phyloP scores from a whole-genome alignment of 2,329 filamentous ascomycete genomes.

The Elsinoe fawcettii region DNA sequence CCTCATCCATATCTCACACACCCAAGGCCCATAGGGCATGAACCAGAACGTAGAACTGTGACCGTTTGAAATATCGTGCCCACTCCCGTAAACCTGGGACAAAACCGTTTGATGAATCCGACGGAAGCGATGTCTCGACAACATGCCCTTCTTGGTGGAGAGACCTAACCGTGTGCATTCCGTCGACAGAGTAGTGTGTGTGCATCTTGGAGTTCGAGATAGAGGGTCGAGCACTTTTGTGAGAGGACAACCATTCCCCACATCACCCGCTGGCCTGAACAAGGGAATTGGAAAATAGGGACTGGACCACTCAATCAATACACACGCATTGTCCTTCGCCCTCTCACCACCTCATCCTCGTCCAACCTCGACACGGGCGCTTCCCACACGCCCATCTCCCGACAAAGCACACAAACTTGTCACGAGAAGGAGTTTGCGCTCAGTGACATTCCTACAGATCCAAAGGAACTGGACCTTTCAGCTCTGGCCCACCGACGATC shows the following conservation, averaged over 20 bases:
- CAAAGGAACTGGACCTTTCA: neutral
- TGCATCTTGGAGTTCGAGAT: slow-evolving; percentile 1
- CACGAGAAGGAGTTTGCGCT: slow-evolving; percentile 5
- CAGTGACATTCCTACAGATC: neutral
- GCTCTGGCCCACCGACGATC: slow-evolving; percentile 14
- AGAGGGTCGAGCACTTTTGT: neutral
- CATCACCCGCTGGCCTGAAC: slow-evolving; percentile 1
- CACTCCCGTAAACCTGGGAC: slow-evolving; percentile 8
- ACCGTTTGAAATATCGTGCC: slow-evolving; percentile 12
- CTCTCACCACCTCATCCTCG: neutral
- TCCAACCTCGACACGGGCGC: slow-evolving; percentile 2
- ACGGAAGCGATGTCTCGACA: slow-evolving; percentile 9
- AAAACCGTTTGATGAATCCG: slow-evolving; percentile 10
- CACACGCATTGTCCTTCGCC: neutral
- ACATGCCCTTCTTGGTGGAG: slow-evolving; percentile 3
- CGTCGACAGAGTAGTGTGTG: neutral
- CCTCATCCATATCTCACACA: neutral
- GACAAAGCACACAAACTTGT: neutral
- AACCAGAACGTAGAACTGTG: slow-evolving; percentile 7
- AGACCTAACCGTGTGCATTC: neutral
- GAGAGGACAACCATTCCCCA: slow-evolving; percentile 3
- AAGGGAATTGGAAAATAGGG: neutral
- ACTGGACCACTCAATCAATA: neutral
- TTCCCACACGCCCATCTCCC: neutral
- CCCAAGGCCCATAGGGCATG: neutral